Evolutionary conservation across 1,284 basidiomycete genomes (phyloP).

Genomic region (Ustilago sp.): DNA sequence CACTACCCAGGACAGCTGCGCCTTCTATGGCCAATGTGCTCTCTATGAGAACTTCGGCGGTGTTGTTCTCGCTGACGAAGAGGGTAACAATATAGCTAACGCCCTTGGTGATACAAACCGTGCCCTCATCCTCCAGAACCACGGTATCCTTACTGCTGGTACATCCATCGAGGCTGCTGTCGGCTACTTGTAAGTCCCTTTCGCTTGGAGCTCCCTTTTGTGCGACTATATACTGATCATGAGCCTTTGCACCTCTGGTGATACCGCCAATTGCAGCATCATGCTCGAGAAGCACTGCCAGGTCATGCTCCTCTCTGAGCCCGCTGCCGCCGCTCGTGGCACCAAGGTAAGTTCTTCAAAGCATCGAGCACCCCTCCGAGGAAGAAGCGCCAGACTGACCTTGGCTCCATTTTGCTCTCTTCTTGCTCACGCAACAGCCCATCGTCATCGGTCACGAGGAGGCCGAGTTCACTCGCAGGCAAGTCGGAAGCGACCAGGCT

Average conservation of each 20-base stretch:
- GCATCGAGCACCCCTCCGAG: neutral
- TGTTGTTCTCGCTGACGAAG: constrained; percentile 75
- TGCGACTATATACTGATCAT: neutral
- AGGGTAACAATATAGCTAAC: constrained; percentile 75
- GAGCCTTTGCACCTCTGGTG: neutral
- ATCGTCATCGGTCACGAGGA: constrained; percentile 61
- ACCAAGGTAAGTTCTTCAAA: constrained; percentile 27
- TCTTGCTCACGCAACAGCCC: constrained; percentile 16
- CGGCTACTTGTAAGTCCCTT: constrained; percentile 60
- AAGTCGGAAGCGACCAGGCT: constrained; percentile 54
- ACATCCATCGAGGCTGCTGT: constrained; percentile 71
- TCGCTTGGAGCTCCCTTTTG: too few relatives aligned
- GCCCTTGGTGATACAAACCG: constrained; percentile 73
- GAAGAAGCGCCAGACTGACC: neutral
- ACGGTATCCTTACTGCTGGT: constrained; percentile 74
- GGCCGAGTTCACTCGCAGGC: constrained; percentile 59
- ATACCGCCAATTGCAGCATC: constrained; percentile 40
- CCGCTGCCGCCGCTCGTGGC: constrained; percentile 63
- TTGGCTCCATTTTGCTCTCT: neutral
- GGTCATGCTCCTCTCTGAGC: constrained; percentile 73
- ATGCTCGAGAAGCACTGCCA: constrained; percentile 73
- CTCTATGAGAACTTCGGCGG: constrained; percentile 73
- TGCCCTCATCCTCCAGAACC: constrained; percentile 73
- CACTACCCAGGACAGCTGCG: constrained; percentile 69
- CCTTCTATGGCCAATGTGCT: constrained; percentile 67